Base-by-base conservation (phyloP, 2,329 filamentous ascomycete species). In the Cladosporium halotolerans region DNA sequence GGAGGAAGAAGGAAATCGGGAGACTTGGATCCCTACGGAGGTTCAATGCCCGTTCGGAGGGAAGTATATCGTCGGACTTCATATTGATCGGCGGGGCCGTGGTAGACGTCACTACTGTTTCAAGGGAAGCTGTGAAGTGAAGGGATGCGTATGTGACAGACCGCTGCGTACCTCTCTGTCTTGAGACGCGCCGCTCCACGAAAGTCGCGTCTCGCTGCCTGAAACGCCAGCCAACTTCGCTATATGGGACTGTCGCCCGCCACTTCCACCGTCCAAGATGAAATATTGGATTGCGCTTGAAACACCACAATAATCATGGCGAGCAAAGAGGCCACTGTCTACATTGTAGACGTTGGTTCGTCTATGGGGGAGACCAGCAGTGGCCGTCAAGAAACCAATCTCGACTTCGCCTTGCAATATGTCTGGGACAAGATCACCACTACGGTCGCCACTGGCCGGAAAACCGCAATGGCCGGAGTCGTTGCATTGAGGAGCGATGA, bases 401-500 rank as follows among this genome's bases (percentile, higher is more conserved):
- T 99, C 14, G 89, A 96, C 56, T 99, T 86, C 83, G 82, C 83
- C 45, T 84, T 97, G 82, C 82, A 83, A 57, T 99, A 96, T 72
- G 81, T 97, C 46, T 99, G 92, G 91, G 92, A 97, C 76, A 93
- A 88, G 68, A 87, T 95, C 60, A 85, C 85, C 4, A 82, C 81
- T 7, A 89, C 84, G 3, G 85, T 83, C 36, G 75, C 77, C 31
- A 84, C 78, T n/a, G 84, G 82, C 28, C 81, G 88, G 46, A 92
- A 90, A 68, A 90, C 85, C 1, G 81, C 83, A 63, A 80, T 79
- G 18, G 74, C 89, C 43, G 87, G 89, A n/a, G 85, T 96, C 2
- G 71, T 99, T 55, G 93, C 87, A 1, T 75, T 96, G 53, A 82
- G 88, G 55, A 95, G 91, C 14, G 85, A 96, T 62, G 73, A 77